Evolutionary conservation across 2,329 filamentous ascomycete genomes (phyloP), one percentile per base, ranked within the genome.

Genomic region (Leptographium procerum): DNA sequence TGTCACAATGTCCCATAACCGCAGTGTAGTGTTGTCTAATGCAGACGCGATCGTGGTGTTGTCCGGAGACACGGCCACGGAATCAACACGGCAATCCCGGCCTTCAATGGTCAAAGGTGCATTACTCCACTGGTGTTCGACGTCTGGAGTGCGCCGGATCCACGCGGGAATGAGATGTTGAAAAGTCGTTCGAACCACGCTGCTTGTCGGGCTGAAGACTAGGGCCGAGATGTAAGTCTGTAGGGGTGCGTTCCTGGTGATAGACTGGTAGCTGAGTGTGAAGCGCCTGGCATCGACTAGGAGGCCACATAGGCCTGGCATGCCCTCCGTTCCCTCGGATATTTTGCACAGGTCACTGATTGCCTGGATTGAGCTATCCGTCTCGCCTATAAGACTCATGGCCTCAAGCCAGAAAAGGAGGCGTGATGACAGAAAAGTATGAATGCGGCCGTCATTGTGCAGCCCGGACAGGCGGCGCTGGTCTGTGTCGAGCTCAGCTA

Each of bases 351-450:
- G 29, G 34, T 14, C 16, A 33, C 3, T 29, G 13, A 55, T 45
- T 5, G 16, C 31, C 52, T 3, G 34, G 22, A 55, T 29, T 8
- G 22, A 43, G 22, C 14, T 28, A 1, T 22, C 8, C 52, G 26
- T 45, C 24, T 26, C 16, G 2, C 52, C 52, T 4, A 29, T 45
- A 34, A 55, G 13, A 14, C 34, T 29, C 9, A 55, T n/a, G 7
- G 52, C 31, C 52, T 55, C 52, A 11, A 55, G 34, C 52, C 52
- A 55, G 24, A 55, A 55, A 16, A 55, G 52, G 29, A 55, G 22
- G 14, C 36, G 40, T 2, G 34, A 6, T 36, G 19, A 43, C 34
- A 55, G 24, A 31, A 55, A 55, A 7, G n/a, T 6, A 22, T 55
- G 52, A 19, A 45, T 24, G 19, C 36, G 34, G 9, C 33, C 33